Conservation (phyloP, 73 alveolate genomes). For the Paraurostyla sp. region DNA sequence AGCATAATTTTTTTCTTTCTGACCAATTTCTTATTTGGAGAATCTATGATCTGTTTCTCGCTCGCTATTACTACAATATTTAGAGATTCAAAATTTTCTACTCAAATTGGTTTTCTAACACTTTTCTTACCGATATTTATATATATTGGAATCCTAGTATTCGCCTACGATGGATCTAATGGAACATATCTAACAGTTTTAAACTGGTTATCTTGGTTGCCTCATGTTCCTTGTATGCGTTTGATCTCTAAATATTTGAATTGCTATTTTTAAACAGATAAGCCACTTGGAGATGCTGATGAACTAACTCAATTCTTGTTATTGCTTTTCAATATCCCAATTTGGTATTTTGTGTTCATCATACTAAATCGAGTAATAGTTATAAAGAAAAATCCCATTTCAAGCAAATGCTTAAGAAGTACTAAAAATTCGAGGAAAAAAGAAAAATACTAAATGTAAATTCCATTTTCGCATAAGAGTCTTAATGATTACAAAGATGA, state of each 20-base stretch:
- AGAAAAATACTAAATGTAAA: too few species aligned
- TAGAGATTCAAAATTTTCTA: slow-evolving; percentile 70
- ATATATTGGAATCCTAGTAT: background rate
- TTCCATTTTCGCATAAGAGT: too few species aligned
- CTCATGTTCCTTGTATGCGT: background rate
- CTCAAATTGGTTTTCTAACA: slow-evolving; percentile 65
- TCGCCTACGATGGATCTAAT: background rate
- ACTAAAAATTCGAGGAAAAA: too few species aligned
- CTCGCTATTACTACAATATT: slow-evolving; percentile 73
- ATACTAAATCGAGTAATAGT: too few species aligned
- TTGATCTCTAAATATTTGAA: background rate
- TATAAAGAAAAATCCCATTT: too few species aligned
- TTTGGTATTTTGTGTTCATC: too few species aligned
- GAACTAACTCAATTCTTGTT: too few species aligned
- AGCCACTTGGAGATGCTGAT: too few species aligned
- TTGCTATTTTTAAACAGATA: background rate
- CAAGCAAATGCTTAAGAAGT: too few species aligned
- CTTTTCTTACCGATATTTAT: slow-evolving; percentile 45
- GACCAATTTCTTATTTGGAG: slow-evolving; percentile 39
- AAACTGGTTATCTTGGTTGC: background rate
- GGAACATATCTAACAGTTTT: too few species aligned
- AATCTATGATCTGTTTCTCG: slow-evolving; percentile 71
- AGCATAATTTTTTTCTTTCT: background rate
- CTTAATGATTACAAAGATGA: too few species aligned
- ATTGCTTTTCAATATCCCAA: too few species aligned